Evolutionary conservation across 108 stramenopile species (phyloP), one percentile per base, ranked within the genome.

Genomic region (Hondaea fermentalgiana): DNA sequence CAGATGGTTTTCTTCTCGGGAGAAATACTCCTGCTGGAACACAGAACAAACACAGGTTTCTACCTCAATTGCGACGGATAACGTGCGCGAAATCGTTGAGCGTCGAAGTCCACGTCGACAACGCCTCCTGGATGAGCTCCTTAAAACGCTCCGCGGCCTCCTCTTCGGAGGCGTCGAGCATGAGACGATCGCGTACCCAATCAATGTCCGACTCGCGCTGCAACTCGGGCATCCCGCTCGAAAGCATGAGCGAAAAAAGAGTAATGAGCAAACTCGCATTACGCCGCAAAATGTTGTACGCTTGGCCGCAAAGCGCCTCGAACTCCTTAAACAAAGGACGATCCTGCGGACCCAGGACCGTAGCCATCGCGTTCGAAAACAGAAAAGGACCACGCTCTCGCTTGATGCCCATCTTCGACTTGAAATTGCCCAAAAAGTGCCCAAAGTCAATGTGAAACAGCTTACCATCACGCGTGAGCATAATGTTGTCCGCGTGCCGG

Each of bases 401-500:
- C 59, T 92, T 92, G 76, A 90, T 57, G 10, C 93, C 93, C 53
- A 93, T 59, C 89, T 93, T 93, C 17, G 29, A 76, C 92, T 93
- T 93, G 72, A 93, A 93, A 64, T 93, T 92, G 45, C 93, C 93
- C 25, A 92, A 88, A 44, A 92, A 92, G 60, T 92, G 91, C 44
- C 94, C 94, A 71, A 95, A 95, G 88, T 95, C 94, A 88, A 95
- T 93, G 91, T 95, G 94, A 72, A 95, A 95, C 44, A 94, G 69
- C 51, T 87, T 87, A 10, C 94, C 94, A 51, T 93, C 92, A 5
- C 72, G 58, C 0, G 88, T 72, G n/a, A 95, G 49, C 94, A 95
- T 95, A 72, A 94, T 88, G 91, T 95, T 95, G 87, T 95, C 93
- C 58, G 87, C 87, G 87, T 95, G 94, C 35, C 94, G 87, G 87